Percentiles rank a stretch among this genome's conserved stretches.
Conservation (phyloP, 2,329 filamentous ascomycete species). For the Colletotrichum phormii region DNA sequence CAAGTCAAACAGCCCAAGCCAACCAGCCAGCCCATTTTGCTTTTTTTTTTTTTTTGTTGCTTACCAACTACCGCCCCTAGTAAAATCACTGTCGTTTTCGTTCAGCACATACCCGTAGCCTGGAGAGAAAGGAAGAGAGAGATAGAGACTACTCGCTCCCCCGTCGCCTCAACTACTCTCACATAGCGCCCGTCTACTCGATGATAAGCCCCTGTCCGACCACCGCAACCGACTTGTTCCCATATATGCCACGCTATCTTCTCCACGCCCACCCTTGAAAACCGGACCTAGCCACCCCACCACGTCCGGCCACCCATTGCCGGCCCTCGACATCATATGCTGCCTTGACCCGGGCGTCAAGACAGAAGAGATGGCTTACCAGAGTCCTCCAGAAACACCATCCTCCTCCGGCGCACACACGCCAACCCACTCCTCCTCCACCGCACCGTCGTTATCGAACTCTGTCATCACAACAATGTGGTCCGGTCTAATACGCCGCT, state of each 20-base stretch:
- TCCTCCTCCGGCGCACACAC: constrained; percentile 43
- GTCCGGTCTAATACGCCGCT: constrained; percentile 75
- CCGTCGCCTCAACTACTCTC: neutral
- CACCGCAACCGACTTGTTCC: constrained; percentile 4
- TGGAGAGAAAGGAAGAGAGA: neutral
- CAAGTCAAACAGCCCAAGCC: neutral
- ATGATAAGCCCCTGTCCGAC: constrained; percentile 1
- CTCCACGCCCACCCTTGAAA: neutral
- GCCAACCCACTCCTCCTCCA: constrained; percentile 41
- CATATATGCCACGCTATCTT: neutral
- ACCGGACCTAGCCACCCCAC: neutral
- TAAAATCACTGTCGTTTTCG: constrained; percentile 20
- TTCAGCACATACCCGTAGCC: neutral
- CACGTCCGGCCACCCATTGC: neutral
- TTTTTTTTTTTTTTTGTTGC: neutral
- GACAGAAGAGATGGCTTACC: constrained; percentile 28
- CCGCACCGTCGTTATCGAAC: constrained; percentile 43
- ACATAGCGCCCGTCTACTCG: constrained; percentile 1
- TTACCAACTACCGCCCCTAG: neutral
- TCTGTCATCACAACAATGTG: constrained; percentile 55
- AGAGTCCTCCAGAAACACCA: constrained; percentile 36
- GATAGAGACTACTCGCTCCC: neutral
- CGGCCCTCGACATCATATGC: neutral
- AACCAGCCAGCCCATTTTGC: neutral
- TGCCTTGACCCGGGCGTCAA: neutral